Evolutionary conservation across 768 basidiomycete genomes (phyloP).

Genomic region (Hygrocybe punicea): DNA sequence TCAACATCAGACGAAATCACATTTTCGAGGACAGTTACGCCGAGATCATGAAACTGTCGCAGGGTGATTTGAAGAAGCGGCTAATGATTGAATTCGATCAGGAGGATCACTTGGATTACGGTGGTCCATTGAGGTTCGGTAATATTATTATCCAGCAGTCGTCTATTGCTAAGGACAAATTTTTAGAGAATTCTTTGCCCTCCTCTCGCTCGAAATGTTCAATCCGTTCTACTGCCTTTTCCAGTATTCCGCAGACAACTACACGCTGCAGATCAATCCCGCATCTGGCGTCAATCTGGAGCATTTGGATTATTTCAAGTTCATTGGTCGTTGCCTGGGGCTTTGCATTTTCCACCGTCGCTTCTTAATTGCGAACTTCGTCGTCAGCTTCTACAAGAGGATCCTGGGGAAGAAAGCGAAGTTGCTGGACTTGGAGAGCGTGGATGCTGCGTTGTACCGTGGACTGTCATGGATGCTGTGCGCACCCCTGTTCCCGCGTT

Average conservation of each 20-base stretch:
- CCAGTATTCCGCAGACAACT: conserved; percentile 99
- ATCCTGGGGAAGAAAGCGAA: conserved; percentile 97
- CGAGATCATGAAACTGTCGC: conserved; percentile 99
- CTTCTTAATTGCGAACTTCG: conserved; percentile 99
- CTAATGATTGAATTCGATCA: conserved; percentile 99
- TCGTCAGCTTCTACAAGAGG: conserved; percentile 99
- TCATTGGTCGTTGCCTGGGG: conserved; percentile 93
- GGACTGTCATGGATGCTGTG: conserved; percentile 99
- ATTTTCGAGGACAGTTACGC: conserved; percentile 99
- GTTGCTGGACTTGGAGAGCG: conserved; percentile 89
- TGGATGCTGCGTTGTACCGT: conserved; percentile 91
- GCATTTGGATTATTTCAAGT: conserved; percentile 99
- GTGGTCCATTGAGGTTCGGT: conserved; percentile 87
- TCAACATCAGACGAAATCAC: conserved; percentile 96
- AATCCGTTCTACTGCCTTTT: conserved; percentile 99
- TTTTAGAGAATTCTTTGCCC: conserved; percentile 96
- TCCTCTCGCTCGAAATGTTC: conserved; percentile 99
- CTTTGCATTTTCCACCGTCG: conserved; percentile 98
- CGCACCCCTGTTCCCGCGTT: conserved; percentile 29
- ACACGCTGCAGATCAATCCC: conserved; percentile 98
- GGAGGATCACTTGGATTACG: conserved; percentile 98
- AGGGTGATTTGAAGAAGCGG: conserved; percentile 96
- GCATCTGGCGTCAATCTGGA: conserved; percentile 98
- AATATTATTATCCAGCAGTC: not conserved
- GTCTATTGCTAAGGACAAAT: not conserved